A percentile compares a stretch with the other conserved stretches of the same genome.
These are phyloP conservation scores for Picea abies DNA, from an alignment of 83 land plant species.

Conservation along the genomic window DNA sequence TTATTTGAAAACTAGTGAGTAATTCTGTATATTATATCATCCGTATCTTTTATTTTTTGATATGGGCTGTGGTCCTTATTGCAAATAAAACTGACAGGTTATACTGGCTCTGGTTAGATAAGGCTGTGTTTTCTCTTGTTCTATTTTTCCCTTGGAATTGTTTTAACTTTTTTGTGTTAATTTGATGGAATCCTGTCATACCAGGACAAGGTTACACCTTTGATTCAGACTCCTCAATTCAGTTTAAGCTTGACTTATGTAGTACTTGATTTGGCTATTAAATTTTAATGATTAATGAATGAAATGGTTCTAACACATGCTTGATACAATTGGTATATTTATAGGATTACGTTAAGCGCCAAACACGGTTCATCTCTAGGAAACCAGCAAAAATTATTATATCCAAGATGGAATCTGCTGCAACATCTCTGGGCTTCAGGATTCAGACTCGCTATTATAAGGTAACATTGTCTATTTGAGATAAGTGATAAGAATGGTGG, in stretches of 20 bases:
- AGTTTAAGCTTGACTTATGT: background rate
- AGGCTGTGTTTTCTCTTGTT: too few species aligned
- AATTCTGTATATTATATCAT: too few species aligned
- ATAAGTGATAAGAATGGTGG: background rate
- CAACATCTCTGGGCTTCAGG: too few species aligned
- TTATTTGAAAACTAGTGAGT: too few species aligned
- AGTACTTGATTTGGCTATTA: background rate
- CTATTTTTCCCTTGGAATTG: background rate
- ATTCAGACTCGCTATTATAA: background rate
- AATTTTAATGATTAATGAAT: background rate
- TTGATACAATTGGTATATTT: background rate
- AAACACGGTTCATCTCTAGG: too few species aligned
- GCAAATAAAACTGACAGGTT: too few species aligned
- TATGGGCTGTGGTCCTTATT: too few species aligned
- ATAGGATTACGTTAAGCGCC: too few species aligned
- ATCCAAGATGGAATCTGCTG: too few species aligned
- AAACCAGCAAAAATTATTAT: too few species aligned
- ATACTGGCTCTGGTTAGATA: too few species aligned
- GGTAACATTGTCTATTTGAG: conserved; percentile 38
- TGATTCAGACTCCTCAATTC: background rate
- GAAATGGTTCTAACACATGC: background rate
- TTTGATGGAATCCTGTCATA: background rate
- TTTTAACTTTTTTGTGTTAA: background rate
- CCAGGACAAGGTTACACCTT: background rate
- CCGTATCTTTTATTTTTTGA: too few species aligned